Evolutionary conservation across 2,329 filamentous ascomycete genomes (phyloP), one percentile per base, ranked within the genome.

Genomic region (Penicillium nordicum): DNA sequence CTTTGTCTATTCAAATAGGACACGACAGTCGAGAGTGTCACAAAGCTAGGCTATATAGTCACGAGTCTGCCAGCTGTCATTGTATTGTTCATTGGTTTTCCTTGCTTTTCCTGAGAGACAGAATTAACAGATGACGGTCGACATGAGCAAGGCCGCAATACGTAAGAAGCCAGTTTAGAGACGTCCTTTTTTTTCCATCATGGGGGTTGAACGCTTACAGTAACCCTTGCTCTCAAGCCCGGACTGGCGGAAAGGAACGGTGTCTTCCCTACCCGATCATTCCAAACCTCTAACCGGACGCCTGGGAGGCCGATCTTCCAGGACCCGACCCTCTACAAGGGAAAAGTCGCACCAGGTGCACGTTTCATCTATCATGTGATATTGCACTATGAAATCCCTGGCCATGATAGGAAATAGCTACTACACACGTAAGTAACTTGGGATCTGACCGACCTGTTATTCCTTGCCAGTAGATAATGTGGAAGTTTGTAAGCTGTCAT

Each of bases 311-410:
- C 56, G 59, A 60, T 58, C 61, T 49, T 60, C 49, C 36, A 40
- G 51, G 49, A 50, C 41, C 53, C 38, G 37, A 41, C 44, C 50
- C 50, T 42, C 38, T 51, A 48, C 40, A 32, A 53, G 49, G 47
- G 44, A 51, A 49, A 42, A 63, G 59, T 65, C 57, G 55, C 60
- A 67, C 60, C 58, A 49, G 57, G 53, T 45, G 60, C 66, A 69
- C 63, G 65, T 68, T 68, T 67, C 56, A 56, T 50, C 57, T 63
- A 67, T 68, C 67, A 69, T 65, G 67, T 70, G 66, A 70, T 68
- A 51, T 58, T 60, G 46, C 57, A 57, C 25, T 27, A 44, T 38
- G 29, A 27, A 29, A 50, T 55, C 37, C 30, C 30, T 43, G 5
- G 12, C 27, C 37, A 50, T 42, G 16, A 27, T 9, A 30, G 27